phyloP scores from a whole-genome alignment of 257 asterid genomes.

The Scutellaria barbata region DNA sequence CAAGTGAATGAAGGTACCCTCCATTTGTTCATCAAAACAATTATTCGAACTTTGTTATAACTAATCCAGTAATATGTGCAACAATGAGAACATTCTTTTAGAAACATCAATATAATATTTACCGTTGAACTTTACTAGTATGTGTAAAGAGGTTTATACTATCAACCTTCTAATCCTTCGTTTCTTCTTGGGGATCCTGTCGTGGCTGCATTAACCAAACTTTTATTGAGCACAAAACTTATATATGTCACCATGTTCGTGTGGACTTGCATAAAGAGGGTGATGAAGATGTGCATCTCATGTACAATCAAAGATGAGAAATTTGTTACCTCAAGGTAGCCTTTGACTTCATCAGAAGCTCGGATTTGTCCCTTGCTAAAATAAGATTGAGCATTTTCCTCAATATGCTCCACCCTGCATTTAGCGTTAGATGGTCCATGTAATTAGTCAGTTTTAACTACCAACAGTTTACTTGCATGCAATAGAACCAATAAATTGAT shows the following conservation, averaged over 20 bases:
- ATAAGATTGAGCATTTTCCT: slow-evolving; percentile 80
- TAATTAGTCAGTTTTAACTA: background rate
- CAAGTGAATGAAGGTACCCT: too few relatives aligned
- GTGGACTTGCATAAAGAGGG: background rate
- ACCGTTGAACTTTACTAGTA: background rate
- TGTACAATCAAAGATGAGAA: background rate
- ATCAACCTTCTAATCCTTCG: slow-evolving; percentile 34
- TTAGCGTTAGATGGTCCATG: slow-evolving; percentile 15
- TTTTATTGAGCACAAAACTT: slow-evolving; percentile 8
- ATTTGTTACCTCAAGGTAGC: slow-evolving; percentile 62
- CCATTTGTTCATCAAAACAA: too few relatives aligned
- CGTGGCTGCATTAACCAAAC: slow-evolving; percentile 42
- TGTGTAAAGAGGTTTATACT: background rate
- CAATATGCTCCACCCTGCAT: slow-evolving; percentile 84
- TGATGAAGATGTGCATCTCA: background rate
- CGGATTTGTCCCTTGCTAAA: slow-evolving; percentile 67
- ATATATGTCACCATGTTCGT: background rate
- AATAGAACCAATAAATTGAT: too few relatives aligned
- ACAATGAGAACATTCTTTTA: too few relatives aligned
- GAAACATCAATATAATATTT: too few relatives aligned
- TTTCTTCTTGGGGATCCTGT: slow-evolving; percentile 38
- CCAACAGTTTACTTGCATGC: background rate
- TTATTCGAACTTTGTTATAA: too few relatives aligned
- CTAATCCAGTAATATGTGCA: too few relatives aligned
- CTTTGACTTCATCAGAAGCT: slow-evolving; percentile 65